Evolutionary conservation across 495 filamentous ascomycete genomes (phyloP).

Genomic region (Penicillium herquei): DNA sequence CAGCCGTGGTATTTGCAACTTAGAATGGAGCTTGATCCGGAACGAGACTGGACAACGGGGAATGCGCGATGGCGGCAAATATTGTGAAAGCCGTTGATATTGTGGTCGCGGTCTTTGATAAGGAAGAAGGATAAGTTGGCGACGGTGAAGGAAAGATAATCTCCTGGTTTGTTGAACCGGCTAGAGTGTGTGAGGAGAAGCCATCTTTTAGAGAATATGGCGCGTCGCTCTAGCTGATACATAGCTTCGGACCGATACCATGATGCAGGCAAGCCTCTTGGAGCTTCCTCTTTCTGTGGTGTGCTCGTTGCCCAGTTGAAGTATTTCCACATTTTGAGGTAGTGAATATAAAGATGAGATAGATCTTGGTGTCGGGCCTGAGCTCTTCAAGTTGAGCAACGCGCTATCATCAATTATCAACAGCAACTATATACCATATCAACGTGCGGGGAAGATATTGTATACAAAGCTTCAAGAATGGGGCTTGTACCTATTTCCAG

Average conservation of each 20-base stretch:
- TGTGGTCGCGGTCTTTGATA: slow-evolving; percentile 40
- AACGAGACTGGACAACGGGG: slow-evolving; percentile 42
- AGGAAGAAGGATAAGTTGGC: slow-evolving; percentile 45
- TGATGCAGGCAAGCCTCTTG: slow-evolving; percentile 37
- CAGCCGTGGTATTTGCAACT: slow-evolving; percentile 59
- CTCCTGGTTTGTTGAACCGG: slow-evolving; percentile 31
- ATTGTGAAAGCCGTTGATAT: slow-evolving; percentile 54
- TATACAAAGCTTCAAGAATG: slow-evolving; percentile 5
- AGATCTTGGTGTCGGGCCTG: not conserved
- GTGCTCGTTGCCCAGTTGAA: slow-evolving; percentile 48
- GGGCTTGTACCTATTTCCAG: not conserved
- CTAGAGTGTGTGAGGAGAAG: slow-evolving; percentile 25
- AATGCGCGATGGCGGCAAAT: slow-evolving; percentile 54
- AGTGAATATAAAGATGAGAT: not conserved
- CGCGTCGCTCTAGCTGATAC: slow-evolving; percentile 49
- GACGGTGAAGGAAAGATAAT: slow-evolving; percentile 30
- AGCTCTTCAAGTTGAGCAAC: too few relatives aligned
- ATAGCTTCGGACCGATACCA: slow-evolving; percentile 48
- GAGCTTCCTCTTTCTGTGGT: slow-evolving; percentile 28
- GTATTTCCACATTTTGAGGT: slow-evolving; percentile 54
- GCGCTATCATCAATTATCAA: not conserved
- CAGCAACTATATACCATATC: not conserved
- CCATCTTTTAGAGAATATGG: slow-evolving; percentile 45
- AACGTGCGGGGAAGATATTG: not conserved
- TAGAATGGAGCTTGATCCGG: slow-evolving; percentile 44